Base-by-base conservation (phyloP, 176 grass and related monocot species). In the Avena atlantica region DNA sequence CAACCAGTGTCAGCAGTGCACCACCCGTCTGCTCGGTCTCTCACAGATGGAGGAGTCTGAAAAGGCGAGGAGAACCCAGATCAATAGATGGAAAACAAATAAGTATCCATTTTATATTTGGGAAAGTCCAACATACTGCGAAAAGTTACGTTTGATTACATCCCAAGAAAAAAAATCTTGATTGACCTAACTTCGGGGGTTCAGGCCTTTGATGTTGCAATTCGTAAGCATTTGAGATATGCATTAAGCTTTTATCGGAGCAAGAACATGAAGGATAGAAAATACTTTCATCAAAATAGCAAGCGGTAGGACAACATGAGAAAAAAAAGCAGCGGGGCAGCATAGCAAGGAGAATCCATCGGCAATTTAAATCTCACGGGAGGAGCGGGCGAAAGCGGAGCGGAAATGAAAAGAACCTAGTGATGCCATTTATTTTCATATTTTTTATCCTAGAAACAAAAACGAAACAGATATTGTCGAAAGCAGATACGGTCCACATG, bases 1-100 rank as follows among this genome's bases (percentile, higher is more conserved):
- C 93, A 80, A 95, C 78, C 86, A 98, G 73, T 65, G 96, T 98
- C 48, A 98, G 67, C 86, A 95, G 79, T 75, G 91, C 93, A 25
- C 96, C 96, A 76, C 89, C 82, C 20, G 95, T 86, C 65, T 98
- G 96, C 85, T 95, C 47, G 59, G 92, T 94, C 84, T 98, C 96
- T 4, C 88, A 91, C 11, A 94, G 84, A 89, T 88, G 94, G 23
- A 98, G 25, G 76, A 89, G 95, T 74, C 96, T 98, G 76, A 78
- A 78, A 81, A 88, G 7, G 8, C 20, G 74, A 74, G 11, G 9
- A 69, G 45, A 58, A 70, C 15, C 29, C 34, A 76, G 6, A 73
- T 64, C 47, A 78, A 56, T 6, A 20, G 37, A 74, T 49, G 86
- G 56, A 83, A 55, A 77, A 44, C 42, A 44, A 44, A 79, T 31